Percentiles rank a stretch among this genome's conserved stretches.
Evolutionary conservation across 257 asterid species (phyloP).

Genomic region (Salvia splendens): DNA sequence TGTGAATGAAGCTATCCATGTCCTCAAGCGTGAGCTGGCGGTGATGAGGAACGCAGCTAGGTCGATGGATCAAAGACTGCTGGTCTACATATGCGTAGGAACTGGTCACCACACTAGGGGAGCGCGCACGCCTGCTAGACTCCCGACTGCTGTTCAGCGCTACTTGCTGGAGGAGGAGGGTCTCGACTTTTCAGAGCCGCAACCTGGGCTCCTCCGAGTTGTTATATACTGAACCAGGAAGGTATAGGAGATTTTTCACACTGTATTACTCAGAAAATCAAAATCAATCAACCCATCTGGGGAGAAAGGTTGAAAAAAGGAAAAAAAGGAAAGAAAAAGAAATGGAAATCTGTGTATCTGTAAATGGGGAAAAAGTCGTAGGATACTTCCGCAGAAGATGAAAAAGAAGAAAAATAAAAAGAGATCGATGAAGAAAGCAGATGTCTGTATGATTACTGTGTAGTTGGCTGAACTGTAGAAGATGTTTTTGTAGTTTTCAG

Average conservation of each 20-base stretch:
- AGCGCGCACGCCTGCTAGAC: slow-evolving; percentile 81
- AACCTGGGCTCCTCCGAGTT: slow-evolving; percentile 87
- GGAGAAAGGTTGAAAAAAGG: background rate
- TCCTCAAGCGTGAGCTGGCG: slow-evolving; percentile 87
- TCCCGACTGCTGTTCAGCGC: slow-evolving; percentile 86
- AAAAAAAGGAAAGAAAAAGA: background rate
- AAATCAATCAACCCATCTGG: slow-evolving; percentile 28
- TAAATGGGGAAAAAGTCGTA: slow-evolving; percentile 49
- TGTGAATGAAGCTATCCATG: slow-evolving; percentile 89
- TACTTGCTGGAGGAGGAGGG: slow-evolving; percentile 94
- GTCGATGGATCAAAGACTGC: slow-evolving; percentile 70
- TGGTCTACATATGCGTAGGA: slow-evolving; percentile 89
- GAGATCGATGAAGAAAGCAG: slow-evolving; percentile 23
- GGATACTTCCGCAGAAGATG: slow-evolving; percentile 39
- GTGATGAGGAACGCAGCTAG: slow-evolving; percentile 79
- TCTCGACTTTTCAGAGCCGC: slow-evolving; percentile 86
- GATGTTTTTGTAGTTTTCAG: slow-evolving; percentile 53
- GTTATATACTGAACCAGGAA: slow-evolving; percentile 55
- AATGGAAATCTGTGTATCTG: slow-evolving; percentile 50
- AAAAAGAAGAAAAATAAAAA: slow-evolving; percentile 31
- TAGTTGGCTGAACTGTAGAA: slow-evolving; percentile 46
- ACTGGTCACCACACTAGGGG: slow-evolving; percentile 98
- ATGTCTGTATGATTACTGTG: slow-evolving; percentile 46
- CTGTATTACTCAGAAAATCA: slow-evolving; percentile 27
- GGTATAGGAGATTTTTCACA: slow-evolving; percentile 51